Evolutionary conservation across 2,329 filamentous ascomycete species (phyloP), one percentile per base, ranked within the genome.

Genomic region (Neodidymelliopsis sp.): DNA sequence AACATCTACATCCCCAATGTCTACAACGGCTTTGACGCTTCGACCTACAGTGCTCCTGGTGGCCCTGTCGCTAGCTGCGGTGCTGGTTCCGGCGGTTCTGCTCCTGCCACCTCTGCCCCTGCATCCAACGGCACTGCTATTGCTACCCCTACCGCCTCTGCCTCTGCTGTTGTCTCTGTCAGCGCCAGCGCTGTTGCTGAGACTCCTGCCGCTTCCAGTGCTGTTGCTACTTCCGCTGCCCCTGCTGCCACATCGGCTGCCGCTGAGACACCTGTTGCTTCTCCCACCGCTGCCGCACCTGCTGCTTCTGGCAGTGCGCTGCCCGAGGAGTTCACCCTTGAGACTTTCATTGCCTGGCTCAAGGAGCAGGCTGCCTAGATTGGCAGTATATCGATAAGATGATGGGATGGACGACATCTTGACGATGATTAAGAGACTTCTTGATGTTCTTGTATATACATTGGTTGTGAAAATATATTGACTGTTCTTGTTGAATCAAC

Each of bases 1-100:
- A 60, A 72, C 53, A 71, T 73, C 54, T 72, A 71, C 54, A 70
- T 73, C 47, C 65, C 66, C 25, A 66, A 72, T 45, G 53, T 65
- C 36, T 72, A 73, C 60, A 70, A 68, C 50, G 66, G 66, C 51
- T 70, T 62, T 54, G 62, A 70, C 28, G 42, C 58, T 4, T 58
- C 54, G 30, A 60, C 38, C 39, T 70, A 69, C 60, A 62, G 45
- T 11, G 66, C 67, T 8, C 66, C 67, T 11, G 67, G 67, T 46
- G 67, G 67, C 7, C 42, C 56, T 2, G 53, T 71, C 12, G 66
- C 60, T 18, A 46, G 54, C 7, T 69, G 66, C 51, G 62, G 53
- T 30, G 65, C 58, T 24, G 52, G 59, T n/a, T 59, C 54, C 23
- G 62, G 54, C 27, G 45, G 52, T 18, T 30, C 54, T 19, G 52